Percentiles rank a stretch among this genome's conserved stretches.
Evolutionary conservation across 2,329 filamentous ascomycete species (phyloP).

Genomic region (Xylaria sp.): DNA sequence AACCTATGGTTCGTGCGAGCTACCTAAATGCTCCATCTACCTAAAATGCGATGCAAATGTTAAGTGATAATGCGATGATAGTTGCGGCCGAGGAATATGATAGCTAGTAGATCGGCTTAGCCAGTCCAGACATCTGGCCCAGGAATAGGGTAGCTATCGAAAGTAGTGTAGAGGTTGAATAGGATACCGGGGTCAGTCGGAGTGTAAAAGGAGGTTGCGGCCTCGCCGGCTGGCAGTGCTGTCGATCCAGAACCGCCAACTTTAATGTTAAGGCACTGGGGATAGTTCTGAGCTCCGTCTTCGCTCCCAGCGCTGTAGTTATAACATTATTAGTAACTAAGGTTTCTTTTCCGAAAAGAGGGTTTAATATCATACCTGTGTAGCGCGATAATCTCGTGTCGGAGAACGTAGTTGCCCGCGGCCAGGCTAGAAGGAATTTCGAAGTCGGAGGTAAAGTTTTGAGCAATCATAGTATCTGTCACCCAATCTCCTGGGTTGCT

Average conservation of each 20-base stretch:
- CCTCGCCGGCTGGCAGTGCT: slow-evolving; percentile 58
- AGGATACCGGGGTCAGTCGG: slow-evolving; percentile 64
- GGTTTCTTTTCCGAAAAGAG: neutral
- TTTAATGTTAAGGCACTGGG: slow-evolving; percentile 67
- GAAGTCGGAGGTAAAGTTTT: slow-evolving; percentile 60
- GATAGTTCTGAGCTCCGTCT: slow-evolving; percentile 61
- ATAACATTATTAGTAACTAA: neutral
- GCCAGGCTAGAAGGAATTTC: slow-evolving; percentile 56
- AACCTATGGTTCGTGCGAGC: neutral
- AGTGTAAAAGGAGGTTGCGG: slow-evolving; percentile 65
- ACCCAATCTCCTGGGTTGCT: slow-evolving; percentile 50
- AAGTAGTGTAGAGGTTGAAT: slow-evolving; percentile 63
- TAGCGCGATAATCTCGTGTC: slow-evolving; percentile 63
- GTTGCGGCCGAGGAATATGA: neutral
- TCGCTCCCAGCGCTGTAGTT: slow-evolving; percentile 50
- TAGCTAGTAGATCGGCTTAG: slow-evolving; percentile 2
- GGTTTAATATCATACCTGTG: slow-evolving; percentile 44
- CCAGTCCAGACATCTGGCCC: slow-evolving; percentile 40
- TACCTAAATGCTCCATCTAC: neutral
- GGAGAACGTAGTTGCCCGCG: slow-evolving; percentile 61
- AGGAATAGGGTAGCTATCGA: slow-evolving; percentile 44
- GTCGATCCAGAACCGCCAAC: slow-evolving; percentile 62
- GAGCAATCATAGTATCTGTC: slow-evolving; percentile 56
- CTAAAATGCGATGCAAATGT: neutral
- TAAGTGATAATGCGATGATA: neutral